Evolutionary conservation across 2,329 filamentous ascomycete genomes (phyloP), one percentile per base, ranked within the genome.

Genomic region (Botryotinia narcissicola): DNA sequence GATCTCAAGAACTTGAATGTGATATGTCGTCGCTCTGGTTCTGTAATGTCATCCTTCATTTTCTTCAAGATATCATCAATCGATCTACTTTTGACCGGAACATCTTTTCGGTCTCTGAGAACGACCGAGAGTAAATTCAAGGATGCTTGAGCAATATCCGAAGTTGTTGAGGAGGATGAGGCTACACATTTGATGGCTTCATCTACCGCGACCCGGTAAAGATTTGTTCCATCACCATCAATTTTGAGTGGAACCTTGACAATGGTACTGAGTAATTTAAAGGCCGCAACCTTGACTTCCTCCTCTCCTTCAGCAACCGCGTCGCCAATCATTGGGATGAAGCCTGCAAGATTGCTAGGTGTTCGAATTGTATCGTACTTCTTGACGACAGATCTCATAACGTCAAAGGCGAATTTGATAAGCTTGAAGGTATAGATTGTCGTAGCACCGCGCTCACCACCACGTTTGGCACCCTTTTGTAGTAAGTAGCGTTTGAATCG

Each of bases 1-100:
- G 94, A 92, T 60, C 95, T 92, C 74, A 99, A 84, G 82, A 99
- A 98, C 80, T 93, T 97, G 84, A 99, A 99, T 0, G 94, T 96
- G 60, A 97, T 90, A 77, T 97, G 95, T 76, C 97, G 93, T 75
- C 95, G 91, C 76, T 97, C 91, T 6, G 95, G 94, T 80, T 98
- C 94, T 44, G 97, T 97, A 66, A 99, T 87, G 79, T 98, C 95
- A 42, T 94, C 91, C 78, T 94, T 92, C 70, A 98, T 85, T 74
- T 93, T 92, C 75, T 90, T 89, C 6, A 98, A 88, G 3, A 99
- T 84, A 81, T 94, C 91, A 62, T 96, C 94, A 32, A 98, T 85
- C 61, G 95, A 92, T 4, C 89, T 90, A 77, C 97, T 93, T 81
- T 93, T 94, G 79, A 98, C 86, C 29, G 88, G 84, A 8, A 96